phyloP scores from a whole-genome alignment of 192 early-diverging fungal species.

The Coemansia sp. region DNA sequence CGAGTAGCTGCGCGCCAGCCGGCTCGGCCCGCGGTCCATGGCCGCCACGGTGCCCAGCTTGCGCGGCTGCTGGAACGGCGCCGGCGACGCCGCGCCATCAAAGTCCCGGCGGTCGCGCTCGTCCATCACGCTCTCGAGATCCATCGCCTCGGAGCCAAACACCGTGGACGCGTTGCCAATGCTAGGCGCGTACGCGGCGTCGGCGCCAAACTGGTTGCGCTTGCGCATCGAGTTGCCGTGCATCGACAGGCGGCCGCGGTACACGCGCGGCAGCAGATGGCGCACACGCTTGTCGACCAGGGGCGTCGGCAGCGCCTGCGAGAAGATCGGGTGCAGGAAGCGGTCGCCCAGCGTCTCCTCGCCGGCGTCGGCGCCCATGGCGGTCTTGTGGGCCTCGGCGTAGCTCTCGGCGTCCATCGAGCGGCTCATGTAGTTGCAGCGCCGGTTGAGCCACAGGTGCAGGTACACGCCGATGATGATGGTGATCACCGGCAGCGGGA shows the following conservation, averaged over 20 bases:
- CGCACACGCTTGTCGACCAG: slow-evolving; percentile 64
- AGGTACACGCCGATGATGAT: slow-evolving; percentile 53
- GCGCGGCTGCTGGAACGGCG: slow-evolving; percentile 11
- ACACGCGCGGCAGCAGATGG: slow-evolving; percentile 61
- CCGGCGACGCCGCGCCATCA: slow-evolving; percentile 40
- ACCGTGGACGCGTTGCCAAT: slow-evolving; percentile 36
- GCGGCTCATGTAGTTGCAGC: slow-evolving; percentile 56
- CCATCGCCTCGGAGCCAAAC: slow-evolving; percentile 33
- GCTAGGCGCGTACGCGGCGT: slow-evolving; percentile 9
- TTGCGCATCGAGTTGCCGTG: background rate
- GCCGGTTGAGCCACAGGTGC: slow-evolving; percentile 44
- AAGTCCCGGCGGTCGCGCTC: slow-evolving; percentile 49
- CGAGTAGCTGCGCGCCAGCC: slow-evolving; percentile 32
- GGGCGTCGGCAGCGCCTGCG: slow-evolving; percentile 58
- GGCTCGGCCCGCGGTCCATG: slow-evolving; percentile 8
- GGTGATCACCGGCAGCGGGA: slow-evolving; percentile 63
- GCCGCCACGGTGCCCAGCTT: background rate
- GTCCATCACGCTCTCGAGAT: slow-evolving; percentile 42
- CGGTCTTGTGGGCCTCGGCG: slow-evolving; percentile 19
- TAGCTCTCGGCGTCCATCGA: slow-evolving; percentile 44
- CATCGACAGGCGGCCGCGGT: slow-evolving; percentile 49
- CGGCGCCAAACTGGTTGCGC: background rate
- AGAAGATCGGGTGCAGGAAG: slow-evolving; percentile 66
- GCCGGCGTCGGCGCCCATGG: slow-evolving; percentile 5
- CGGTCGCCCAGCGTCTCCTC: slow-evolving; percentile 52